These are phyloP conservation scores for Marasmius sp. DNA, from an alignment of 1,284 basidiomycete genomes.

Conservation along the genomic window DNA sequence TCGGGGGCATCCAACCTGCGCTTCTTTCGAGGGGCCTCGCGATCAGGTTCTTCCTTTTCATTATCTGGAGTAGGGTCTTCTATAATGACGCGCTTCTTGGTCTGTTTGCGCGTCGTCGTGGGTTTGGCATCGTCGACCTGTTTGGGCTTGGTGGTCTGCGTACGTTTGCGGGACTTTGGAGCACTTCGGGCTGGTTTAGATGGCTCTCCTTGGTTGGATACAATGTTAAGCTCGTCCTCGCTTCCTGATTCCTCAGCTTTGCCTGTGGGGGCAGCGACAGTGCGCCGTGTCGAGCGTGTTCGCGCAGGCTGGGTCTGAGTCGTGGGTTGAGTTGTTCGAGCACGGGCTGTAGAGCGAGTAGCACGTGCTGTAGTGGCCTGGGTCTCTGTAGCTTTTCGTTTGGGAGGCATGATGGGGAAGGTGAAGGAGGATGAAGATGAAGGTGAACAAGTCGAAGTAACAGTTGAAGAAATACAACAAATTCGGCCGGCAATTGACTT, in stretches of 20 bases:
- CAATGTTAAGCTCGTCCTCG: neutral
- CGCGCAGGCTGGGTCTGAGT: conserved; percentile 22
- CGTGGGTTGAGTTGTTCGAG: neutral
- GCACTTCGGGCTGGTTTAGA: neutral
- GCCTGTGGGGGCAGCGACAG: neutral
- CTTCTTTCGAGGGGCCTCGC: neutral
- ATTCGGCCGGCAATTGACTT: neutral
- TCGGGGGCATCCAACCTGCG: neutral
- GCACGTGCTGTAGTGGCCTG: conserved; percentile 27
- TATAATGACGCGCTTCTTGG: neutral
- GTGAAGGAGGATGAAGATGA: neutral
- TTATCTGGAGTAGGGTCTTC: neutral
- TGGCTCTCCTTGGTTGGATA: neutral
- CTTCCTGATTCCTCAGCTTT: neutral
- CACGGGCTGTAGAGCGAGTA: conserved; percentile 9
- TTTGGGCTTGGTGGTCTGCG: neutral
- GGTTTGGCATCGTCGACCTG: neutral
- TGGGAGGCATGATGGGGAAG: conserved; percentile 38
- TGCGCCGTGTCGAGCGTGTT: neutral
- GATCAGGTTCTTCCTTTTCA: neutral
- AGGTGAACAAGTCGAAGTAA: conserved; percentile 16
- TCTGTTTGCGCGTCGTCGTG: neutral
- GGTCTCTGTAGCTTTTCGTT: conserved; percentile 43
- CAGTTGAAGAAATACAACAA: neutral
- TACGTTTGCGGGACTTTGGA: neutral